Evolutionary conservation across 2,329 filamentous ascomycete genomes (phyloP), one percentile per base, ranked within the genome.

Genomic region (Xylaria sp.): DNA sequence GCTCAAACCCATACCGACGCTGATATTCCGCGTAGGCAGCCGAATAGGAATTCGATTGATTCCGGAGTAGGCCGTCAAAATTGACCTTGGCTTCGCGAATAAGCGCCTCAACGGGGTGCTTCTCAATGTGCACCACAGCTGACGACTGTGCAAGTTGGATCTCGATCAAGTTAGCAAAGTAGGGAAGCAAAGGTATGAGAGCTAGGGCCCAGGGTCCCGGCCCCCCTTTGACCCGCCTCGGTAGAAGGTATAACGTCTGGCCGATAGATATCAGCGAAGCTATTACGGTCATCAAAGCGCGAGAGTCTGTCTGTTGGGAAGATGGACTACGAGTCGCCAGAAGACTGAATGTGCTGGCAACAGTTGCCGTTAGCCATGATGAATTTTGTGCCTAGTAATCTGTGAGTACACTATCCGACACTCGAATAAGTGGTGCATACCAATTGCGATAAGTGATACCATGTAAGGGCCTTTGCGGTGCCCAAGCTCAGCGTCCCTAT

Each of bases 1-100:
- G 85, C 0, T 81, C 76, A 1, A 79, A 72, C 0, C 67, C 69
- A 64, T 86, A 85, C 21, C 84, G 78, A 1, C 79, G 78, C 8
- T 69, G 76, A 61, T 87, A 87, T 68, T 85, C 83, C 0, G 57
- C 60, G 0, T 72, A 59, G 0, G 83, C 84, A 0, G 74, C 78
- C 1, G 70, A 24, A n/a, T 78, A 79, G 0, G 68, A 81, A 12
- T 65, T 72, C 0, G 84, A 85, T 59, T 85, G 84, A 0, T 74
- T 75, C 21, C 70, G 39, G 0, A 82, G 11, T 2, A 82, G 32
- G 1, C 8, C 24, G 0, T 79, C 66, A 27, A 85, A 84, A 0
- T 73, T 54, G 0, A 21, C 19, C 5, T 73, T 75, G 0, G 80
- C 80, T 1, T 71, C 63, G 0, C 69, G 65, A 1, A 77, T 73